Percentiles rank a stretch among this genome's conserved stretches.
Evolutionary conservation across 2,329 filamentous ascomycete genomes (phyloP).

Genomic region (Botrytis pseudocinerea): DNA sequence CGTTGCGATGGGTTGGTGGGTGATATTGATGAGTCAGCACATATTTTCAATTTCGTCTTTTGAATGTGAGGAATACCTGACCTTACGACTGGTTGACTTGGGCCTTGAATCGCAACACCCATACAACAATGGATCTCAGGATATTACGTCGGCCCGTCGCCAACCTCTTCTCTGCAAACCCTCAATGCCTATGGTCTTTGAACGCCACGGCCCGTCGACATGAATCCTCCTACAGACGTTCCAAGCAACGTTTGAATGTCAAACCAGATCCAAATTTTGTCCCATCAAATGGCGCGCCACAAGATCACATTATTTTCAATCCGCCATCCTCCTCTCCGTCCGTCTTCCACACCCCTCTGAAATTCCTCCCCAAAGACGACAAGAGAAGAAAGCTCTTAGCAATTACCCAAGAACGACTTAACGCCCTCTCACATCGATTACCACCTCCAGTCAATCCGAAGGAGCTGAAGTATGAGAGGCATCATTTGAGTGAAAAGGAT

Average conservation of each 20-base stretch:
- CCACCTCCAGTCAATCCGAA: constrained; percentile 34
- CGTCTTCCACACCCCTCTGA: constrained; percentile 66
- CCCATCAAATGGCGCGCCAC: constrained; percentile 39
- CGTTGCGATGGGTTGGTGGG: background rate
- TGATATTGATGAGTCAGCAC: background rate
- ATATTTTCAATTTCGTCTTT: constrained; percentile 8
- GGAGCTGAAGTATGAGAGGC: constrained; percentile 32
- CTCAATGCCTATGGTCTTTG: constrained; percentile 36
- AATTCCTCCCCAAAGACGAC: constrained; percentile 58
- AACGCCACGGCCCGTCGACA: constrained; percentile 37
- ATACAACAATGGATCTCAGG: constrained; percentile 37
- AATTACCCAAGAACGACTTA: constrained; percentile 31
- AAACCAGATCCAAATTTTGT: constrained; percentile 62
- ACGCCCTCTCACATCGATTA: constrained; percentile 27
- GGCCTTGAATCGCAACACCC: background rate
- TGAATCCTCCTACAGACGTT: constrained; percentile 41
- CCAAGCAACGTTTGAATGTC: constrained; percentile 49
- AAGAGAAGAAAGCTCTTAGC: constrained; percentile 38
- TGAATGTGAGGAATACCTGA: background rate
- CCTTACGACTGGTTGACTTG: background rate
- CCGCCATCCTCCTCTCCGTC: constrained; percentile 55
- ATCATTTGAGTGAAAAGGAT: constrained; percentile 56
- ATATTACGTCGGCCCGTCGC: constrained; percentile 38
- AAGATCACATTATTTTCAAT: constrained; percentile 56
- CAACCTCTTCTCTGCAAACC: constrained; percentile 34